phyloP scores from a whole-genome alignment of 805 yeast species.

The Nakazawaea wyomingensis region DNA sequence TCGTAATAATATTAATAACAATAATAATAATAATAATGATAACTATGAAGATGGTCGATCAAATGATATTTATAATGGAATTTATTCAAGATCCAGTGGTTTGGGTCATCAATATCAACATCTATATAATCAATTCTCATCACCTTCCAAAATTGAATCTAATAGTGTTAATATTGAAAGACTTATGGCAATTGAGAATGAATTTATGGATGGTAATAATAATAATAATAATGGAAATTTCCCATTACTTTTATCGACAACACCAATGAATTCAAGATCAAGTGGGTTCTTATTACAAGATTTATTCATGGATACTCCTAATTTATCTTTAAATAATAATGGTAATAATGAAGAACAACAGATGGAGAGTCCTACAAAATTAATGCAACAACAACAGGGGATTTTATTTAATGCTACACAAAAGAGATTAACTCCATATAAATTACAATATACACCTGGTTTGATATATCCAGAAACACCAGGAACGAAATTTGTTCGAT shows the following conservation, averaged over 20 bases:
- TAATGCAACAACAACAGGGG: constrained; percentile 11
- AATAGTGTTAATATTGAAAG: constrained; percentile 4
- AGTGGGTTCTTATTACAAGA: constrained; percentile 6
- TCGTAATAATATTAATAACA: background rate
- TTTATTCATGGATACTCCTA: constrained; percentile 13
- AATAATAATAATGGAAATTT: too few species aligned
- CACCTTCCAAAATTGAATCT: constrained; percentile 10
- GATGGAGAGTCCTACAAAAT: constrained; percentile 11
- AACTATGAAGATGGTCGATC: background rate
- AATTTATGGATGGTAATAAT: background rate
- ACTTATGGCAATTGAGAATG: constrained; percentile 9
- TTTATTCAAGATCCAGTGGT: constrained; percentile 2
- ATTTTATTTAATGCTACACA: constrained; percentile 3
- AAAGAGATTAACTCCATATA: constrained; percentile 8
- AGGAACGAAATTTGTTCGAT: constrained; percentile 11
- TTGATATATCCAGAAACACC: constrained; percentile 13
- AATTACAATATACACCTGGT: constrained; percentile 2
- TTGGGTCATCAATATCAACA: constrained; percentile 7
- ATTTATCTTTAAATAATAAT: constrained; percentile 1
- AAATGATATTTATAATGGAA: too few species aligned
- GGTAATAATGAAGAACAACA: background rate
- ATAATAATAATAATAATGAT: background rate
- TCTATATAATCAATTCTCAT: constrained; percentile 7
- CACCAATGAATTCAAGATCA: constrained; percentile 3
- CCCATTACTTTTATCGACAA: constrained; percentile 8